Evolutionary conservation across 768 basidiomycete species (phyloP), one percentile per base, ranked within the genome.

Genomic region (Kwoniella mangroviensis): DNA sequence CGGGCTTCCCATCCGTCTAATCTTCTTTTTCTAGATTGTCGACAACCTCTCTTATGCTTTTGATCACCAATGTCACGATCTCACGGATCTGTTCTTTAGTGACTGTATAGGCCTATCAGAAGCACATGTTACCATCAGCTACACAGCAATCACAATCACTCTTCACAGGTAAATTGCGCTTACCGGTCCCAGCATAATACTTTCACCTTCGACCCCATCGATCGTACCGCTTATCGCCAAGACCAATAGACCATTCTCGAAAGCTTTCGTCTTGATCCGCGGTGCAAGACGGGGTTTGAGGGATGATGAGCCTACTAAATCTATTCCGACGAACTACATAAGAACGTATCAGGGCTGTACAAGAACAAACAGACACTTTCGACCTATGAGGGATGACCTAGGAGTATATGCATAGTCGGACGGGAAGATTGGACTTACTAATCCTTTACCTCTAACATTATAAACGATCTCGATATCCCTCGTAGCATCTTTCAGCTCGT

Each of bases 391-490:
- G 34, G 9, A 34, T 7, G 34, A 34, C 34, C 34, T 34, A 34
- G 34, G 34, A 34, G 34, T 34, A 34, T 34, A 34, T 5, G 34
- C 34, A 34, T 34, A 34, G 34, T 34, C 34, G 34, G 34, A 34
- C 34, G 34, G 34, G 34, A 34, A 34, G 34, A 34, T 34, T 43
- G 7, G 10, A 68, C 72, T 64, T 34, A 74, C 73, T 51, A 74
- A 53, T 28, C 73, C 73, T 51, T 42, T 69, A 21, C 73, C 73
- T 34, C 73, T 51, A n/a, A 72, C 53, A 63, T 74, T 70, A 34
- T 42, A 63, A 4, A 74, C 67, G 22, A 45, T 59, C n/a, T 68
- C 24, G 0, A 66, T 61, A 21, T 53, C 70, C 26, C 52, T 61
- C n/a, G 67, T 63, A 15, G 42, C 63, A 24, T 45, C 59, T 22